Evolutionary conservation across 2,329 filamentous ascomycete species (phyloP).

Genomic region (Aspergillus sp.): DNA sequence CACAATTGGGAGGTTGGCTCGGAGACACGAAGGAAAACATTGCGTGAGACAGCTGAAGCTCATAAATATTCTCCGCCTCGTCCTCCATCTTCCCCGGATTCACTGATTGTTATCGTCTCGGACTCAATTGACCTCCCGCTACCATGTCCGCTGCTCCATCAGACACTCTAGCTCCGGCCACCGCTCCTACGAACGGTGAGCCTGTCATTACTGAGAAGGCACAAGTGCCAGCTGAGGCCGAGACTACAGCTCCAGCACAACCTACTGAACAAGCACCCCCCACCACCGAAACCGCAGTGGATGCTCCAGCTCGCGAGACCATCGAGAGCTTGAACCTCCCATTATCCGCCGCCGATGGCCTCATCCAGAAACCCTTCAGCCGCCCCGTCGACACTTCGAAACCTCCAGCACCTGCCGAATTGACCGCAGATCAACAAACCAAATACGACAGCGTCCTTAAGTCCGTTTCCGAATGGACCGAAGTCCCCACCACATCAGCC

Average conservation of each 20-base stretch:
- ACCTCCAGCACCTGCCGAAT: slow-evolving; percentile 59
- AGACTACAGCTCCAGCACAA: slow-evolving; percentile 4
- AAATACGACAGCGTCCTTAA: slow-evolving; percentile 82
- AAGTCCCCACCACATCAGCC: slow-evolving; percentile 66
- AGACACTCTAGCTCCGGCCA: slow-evolving; percentile 1
- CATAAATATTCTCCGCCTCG: no score
- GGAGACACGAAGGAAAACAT: slow-evolving; percentile 6
- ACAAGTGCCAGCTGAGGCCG: slow-evolving; percentile 2
- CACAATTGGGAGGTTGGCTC: neutral
- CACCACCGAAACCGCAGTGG: neutral
- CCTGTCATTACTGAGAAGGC: neutral
- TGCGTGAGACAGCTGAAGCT: neutral
- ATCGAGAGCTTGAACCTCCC: slow-evolving; percentile 37
- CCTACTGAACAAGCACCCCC: slow-evolving; percentile 9
- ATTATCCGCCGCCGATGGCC: slow-evolving; percentile 42
- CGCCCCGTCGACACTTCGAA: slow-evolving; percentile 62
- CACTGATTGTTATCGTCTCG: neutral
- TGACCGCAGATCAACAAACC: slow-evolving; percentile 75
- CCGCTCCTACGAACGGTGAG: neutral
- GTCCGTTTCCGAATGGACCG: slow-evolving; percentile 71
- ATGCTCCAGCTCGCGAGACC: neutral
- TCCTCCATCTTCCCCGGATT: no score
- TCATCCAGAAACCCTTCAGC: slow-evolving; percentile 62
- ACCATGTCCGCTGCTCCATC: slow-evolving; percentile 10
- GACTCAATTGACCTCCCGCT: neutral